A percentile compares a stretch with the other conserved stretches of the same genome.
These are phyloP conservation scores for Thamnidium elegans DNA, from an alignment of 192 early-diverging fungal genomes.

Conservation along the genomic window DNA sequence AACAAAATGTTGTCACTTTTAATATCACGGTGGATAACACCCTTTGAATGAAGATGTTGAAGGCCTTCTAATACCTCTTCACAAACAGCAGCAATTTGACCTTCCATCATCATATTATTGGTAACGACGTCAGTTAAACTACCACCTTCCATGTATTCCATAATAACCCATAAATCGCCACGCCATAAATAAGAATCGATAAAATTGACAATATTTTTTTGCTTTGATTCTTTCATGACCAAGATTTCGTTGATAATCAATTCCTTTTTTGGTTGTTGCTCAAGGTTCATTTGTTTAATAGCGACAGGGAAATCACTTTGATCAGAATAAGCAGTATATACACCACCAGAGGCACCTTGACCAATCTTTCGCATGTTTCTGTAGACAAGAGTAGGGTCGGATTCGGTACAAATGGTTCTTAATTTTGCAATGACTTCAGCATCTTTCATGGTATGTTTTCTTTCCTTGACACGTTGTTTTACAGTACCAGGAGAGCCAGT, in stretches of 20 bases:
- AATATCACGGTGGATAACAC: conserved; percentile 83
- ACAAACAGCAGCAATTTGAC: conserved; percentile 84
- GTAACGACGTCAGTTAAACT: conserved; percentile 86
- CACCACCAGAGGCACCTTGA: conserved; percentile 71
- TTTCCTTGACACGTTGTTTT: conserved; percentile 28
- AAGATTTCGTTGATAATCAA: conserved; percentile 84
- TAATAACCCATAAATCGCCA: conserved; percentile 87
- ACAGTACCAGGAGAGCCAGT: conserved; percentile 34
- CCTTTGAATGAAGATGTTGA: conserved; percentile 63
- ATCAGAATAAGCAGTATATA: conserved; percentile 67
- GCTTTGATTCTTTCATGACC: conserved; percentile 77
- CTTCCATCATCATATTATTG: conserved; percentile 81
- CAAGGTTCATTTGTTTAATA: conserved; percentile 88
- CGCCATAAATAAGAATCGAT: conserved; percentile 79
- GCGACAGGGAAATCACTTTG: conserved; percentile 58
- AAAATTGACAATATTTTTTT: conserved; percentile 91
- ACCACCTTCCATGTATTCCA: conserved; percentile 96
- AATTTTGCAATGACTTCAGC: conserved; percentile 86
- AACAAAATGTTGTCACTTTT: conserved; percentile 81
- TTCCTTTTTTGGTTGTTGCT: conserved; percentile 88
- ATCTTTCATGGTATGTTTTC: conserved; percentile 32
- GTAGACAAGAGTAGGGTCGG: conserved; percentile 75
- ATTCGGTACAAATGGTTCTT: conserved; percentile 84
- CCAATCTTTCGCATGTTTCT: conserved; percentile 42
- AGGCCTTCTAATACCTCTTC: conserved; percentile 71